Base-by-base conservation (phyloP, 2,329 filamentous ascomycete species). In the Leptoxyphium fumago region DNA sequence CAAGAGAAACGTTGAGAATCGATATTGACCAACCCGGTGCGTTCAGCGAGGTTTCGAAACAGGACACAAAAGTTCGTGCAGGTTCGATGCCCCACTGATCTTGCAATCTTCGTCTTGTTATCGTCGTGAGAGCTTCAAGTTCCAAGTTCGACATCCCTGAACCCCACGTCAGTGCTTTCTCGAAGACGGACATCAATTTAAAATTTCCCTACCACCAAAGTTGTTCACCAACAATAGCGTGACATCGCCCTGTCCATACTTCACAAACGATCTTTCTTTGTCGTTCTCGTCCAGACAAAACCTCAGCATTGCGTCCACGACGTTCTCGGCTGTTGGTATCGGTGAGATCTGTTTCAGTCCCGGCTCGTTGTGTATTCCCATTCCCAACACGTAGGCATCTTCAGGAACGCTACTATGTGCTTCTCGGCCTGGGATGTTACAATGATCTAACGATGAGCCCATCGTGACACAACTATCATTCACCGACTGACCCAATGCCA, bases 11-110 rank as follows among this genome's bases (percentile, higher is more conserved):
- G 49, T 75, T 75, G 29, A 70, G 70, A 0, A 76, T 56, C 1
- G 72, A 74, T 29, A 75, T 69, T 7, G 68, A 73, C 62, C 74
- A 75, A 4, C 72, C 73, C 6, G 72, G 72, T 1, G 67, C 72
- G 49, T 75, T 75, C 8, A 75, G 58, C 0, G 69, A 73, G 0
- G 71, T 73, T 46, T 74, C 71, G 39, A 75, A 69, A 2, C 65
- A 58, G 6, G 66, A 67, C 1, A 65, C 63, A 48, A 71, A 69
- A 38, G 72, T 66, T 40, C 70, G 65, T 10, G 55, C 54, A 1
- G 71, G 71, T 6, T 58, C 60, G 41, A 74, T 72, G 3, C 64
- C 62, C 67, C 69, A 74, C 44, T 68, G 67, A 5, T 55, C 55
- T 41, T 68, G 58, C 55, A 73, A 56, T 10, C 66, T 61, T 43